Conservation (phyloP, 2,329 filamentous ascomycete genomes). For the Cryphonectria parasitica region DNA sequence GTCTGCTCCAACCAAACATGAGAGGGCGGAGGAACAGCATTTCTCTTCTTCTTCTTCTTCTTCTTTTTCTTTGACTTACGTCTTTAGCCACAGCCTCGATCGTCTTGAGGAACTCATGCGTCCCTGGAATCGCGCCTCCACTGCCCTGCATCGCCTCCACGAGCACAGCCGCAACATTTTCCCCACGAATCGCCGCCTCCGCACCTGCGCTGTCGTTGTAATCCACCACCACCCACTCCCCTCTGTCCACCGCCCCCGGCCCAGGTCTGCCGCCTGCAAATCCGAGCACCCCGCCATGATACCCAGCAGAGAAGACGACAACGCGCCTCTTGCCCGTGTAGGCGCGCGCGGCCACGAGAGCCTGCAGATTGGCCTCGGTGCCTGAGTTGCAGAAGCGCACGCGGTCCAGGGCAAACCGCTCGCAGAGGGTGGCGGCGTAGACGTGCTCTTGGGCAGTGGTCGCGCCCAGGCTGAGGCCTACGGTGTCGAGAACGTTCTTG, state of each 20-base stretch:
- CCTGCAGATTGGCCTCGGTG: conserved; percentile 67
- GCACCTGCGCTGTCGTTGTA: conserved; percentile 64
- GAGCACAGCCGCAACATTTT: conserved; percentile 64
- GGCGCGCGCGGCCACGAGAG: conserved; percentile 56
- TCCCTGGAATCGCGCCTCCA: conserved; percentile 60
- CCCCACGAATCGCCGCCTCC: conserved; percentile 45
- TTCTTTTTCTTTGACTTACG: conserved; percentile 22
- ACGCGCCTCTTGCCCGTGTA: conserved; percentile 51
- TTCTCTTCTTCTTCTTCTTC: not conserved
- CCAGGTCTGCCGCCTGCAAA: conserved; percentile 42
- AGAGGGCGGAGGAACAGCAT: not conserved
- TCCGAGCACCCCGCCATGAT: conserved; percentile 53
- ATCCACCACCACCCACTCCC: conserved; percentile 62
- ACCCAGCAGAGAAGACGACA: conserved; percentile 54
- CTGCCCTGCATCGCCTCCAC: conserved; percentile 70
- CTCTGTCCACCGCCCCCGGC: conserved; percentile 51
- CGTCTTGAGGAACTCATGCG: conserved; percentile 53
- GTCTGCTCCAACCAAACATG: not conserved
- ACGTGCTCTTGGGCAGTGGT: conserved; percentile 55
- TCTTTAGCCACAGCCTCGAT: conserved; percentile 52
- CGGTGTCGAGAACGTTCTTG: conserved; percentile 44
- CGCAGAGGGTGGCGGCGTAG: conserved; percentile 55
- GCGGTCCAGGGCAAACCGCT: conserved; percentile 58
- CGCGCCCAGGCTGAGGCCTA: conserved; percentile 59
- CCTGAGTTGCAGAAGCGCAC: conserved; percentile 68